Base-by-base conservation (phyloP, 345 rosid species). In the Kandelia obovata region DNA sequence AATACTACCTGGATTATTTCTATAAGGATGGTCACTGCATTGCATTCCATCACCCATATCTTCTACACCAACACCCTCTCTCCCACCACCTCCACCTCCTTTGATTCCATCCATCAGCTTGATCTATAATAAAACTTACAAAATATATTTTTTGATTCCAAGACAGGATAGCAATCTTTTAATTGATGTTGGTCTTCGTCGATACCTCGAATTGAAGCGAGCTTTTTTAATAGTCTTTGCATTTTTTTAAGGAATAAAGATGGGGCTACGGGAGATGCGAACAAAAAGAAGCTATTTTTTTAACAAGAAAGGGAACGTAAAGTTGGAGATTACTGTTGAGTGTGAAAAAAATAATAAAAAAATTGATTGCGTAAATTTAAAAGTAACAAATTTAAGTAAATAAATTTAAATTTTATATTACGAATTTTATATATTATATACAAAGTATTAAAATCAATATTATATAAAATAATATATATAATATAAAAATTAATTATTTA, bases 1-100 rank as follows among this genome's bases (percentile, higher is more conserved):
- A 88, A 95, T 90, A 77, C 99, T 98, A 62, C 97, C 98, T 46
- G 93, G 90, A 87, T 95, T 92, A 69, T 79, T 85, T 0, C 87
- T 83, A 34, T 81, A 86, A 39, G 92, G 96, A 75, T 92, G 97
- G 53, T 89, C 83, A 73, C 82, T 73, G 70, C 99, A 89, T 66
- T 86, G 90, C 91, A 87, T 90, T 0, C 96, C 97, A 71, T 92
- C 97, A 0, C 89, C 91, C 83, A 85, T 77, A 28, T 92, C 96
- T 7, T 87, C 96, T 64, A 75, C 82, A 4, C 78, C 81, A 62
- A 75, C 78, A 58, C 80, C 91, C 67, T 74, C 75, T 25, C 69
- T 65, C 49, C 49, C 49, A 27, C 73, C 75, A 2, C 63, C 68
- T 11, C 55, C 79, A 35, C 73, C 74, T 17, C 74, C 81, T 66